Percentiles rank a stretch among this genome's conserved stretches.
Conservation (phyloP, 495 filamentous ascomycete genomes). For the Podospora appendiculata region DNA sequence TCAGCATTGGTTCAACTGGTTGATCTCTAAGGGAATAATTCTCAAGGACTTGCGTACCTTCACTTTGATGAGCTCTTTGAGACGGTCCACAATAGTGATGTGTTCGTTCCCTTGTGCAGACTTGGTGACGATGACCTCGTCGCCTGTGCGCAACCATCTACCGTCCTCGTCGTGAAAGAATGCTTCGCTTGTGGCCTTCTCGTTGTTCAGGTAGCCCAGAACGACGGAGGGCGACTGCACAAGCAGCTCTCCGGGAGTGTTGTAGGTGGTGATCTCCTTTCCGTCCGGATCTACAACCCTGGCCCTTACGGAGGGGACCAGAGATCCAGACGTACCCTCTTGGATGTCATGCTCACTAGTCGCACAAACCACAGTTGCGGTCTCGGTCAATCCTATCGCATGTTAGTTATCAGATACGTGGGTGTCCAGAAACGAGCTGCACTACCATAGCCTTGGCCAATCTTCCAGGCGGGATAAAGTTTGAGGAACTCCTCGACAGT, state of each 20-base stretch:
- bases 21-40: neutral
- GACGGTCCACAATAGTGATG: conserved; percentile 74
- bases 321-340: conserved; percentile 64
- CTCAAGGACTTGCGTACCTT: conserved; percentile 50
- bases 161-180: conserved; percentile 64
- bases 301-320: conserved; percentile 59
- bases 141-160: conserved; percentile 78
- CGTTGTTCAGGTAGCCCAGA: conserved; percentile 79
- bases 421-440: neutral
- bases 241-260: conserved; percentile 73
- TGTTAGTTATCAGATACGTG: neutral
- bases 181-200: conserved; percentile 72
- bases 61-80: conserved; percentile 93
- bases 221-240: conserved; percentile 70
- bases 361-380: conserved; percentile 62
- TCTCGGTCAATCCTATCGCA: conserved; percentile 67
- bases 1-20: neutral
- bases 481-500: conserved; percentile 60
- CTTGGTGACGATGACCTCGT: conserved; percentile 67
- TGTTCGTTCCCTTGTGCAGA: conserved; percentile 64
- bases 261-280: conserved; percentile 64
- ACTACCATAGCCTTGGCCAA: conserved; percentile 78
- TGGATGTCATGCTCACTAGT: conserved; percentile 60
- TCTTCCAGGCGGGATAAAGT: conserved; percentile 54
- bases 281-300: conserved; percentile 69